These are phyloP conservation scores for Magnusiomyces suaveolens DNA, from an alignment of 1,139 yeast genomes.

Conservation along the genomic window DNA sequence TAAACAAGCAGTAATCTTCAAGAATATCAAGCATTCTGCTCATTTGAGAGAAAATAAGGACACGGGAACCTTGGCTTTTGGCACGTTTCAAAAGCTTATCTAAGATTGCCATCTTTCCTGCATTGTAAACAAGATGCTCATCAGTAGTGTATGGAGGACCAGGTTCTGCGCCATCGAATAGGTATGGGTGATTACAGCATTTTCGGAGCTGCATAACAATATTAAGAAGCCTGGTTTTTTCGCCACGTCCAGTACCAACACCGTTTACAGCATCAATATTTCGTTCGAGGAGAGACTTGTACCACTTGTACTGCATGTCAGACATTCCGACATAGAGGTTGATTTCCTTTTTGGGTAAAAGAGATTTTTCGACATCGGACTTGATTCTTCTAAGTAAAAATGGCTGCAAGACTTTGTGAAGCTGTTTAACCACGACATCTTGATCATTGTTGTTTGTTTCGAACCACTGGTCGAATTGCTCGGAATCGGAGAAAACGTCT, in stretches of 20 bases:
- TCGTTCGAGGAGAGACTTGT: slow-evolving; percentile 75
- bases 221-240: slow-evolving; percentile 78
- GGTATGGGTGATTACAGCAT: slow-evolving; percentile 94
- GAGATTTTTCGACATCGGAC: slow-evolving; percentile 83
- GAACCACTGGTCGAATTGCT: slow-evolving; percentile 88
- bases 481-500: slow-evolving; percentile 87
- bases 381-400: slow-evolving; percentile 83
- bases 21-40: slow-evolving; percentile 80
- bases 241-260: slow-evolving; percentile 68
- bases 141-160: slow-evolving; percentile 98
- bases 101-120: slow-evolving; percentile 83
- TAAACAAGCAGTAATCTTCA: slow-evolving; percentile 82
- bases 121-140: slow-evolving; percentile 77
- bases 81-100: slow-evolving; percentile 73
- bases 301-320: slow-evolving; percentile 89
- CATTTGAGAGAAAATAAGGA: slow-evolving; percentile 91
- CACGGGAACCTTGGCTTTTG: slow-evolving; percentile 75
- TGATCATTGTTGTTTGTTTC: slow-evolving; percentile 43
- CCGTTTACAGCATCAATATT: slow-evolving; percentile 97
- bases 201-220: slow-evolving; percentile 95
- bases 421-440: slow-evolving; percentile 70
- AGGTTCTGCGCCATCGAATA: slow-evolving; percentile 97
- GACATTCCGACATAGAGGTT: slow-evolving; percentile 91
- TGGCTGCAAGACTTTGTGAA: slow-evolving; percentile 79
- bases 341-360: slow-evolving; percentile 81